Conservation (phyloP, 495 filamentous ascomycete genomes). For the Glarea lozoyensis region DNA sequence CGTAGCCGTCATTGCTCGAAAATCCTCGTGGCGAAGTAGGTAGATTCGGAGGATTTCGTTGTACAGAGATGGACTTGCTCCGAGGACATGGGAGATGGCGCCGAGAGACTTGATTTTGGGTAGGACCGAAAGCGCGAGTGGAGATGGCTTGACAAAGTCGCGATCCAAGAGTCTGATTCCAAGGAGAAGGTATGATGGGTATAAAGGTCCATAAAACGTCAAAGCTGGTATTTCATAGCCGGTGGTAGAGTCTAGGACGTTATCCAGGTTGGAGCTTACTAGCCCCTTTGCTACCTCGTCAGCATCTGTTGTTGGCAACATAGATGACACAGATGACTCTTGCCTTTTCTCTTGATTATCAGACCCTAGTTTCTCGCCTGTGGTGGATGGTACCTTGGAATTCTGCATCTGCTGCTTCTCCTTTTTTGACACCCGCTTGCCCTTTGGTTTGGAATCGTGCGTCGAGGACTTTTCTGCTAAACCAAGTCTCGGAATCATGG, state of each 20-base stretch:
- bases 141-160: constrained; percentile 48
- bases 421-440: neutral
- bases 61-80: constrained; percentile 63
- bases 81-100: constrained; percentile 60
- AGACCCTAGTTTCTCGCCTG: constrained; percentile 4
- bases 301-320: too few relatives aligned
- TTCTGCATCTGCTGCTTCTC: neutral
- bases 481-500: constrained; percentile 41
- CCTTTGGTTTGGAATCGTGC: neutral
- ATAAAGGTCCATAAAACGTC: constrained; percentile 51
- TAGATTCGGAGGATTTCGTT: constrained; percentile 59
- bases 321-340: constrained; percentile 6
- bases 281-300: constrained; percentile 1
- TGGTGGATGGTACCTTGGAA: neutral
- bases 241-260: neutral
- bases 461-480: constrained; percentile 6
- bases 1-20: constrained; percentile 49
- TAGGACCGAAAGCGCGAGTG: constrained; percentile 52
- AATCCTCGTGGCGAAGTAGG: constrained; percentile 55
- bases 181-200: constrained; percentile 53
- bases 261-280: neutral
- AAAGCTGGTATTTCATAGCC: constrained; percentile 7
- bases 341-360: constrained; percentile 12
- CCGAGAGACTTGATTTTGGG: constrained; percentile 65
- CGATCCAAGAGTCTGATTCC: constrained; percentile 56